These are phyloP conservation scores for Geum urbanum DNA, from an alignment of 306 rosid genomes.

Conservation along the genomic window DNA sequence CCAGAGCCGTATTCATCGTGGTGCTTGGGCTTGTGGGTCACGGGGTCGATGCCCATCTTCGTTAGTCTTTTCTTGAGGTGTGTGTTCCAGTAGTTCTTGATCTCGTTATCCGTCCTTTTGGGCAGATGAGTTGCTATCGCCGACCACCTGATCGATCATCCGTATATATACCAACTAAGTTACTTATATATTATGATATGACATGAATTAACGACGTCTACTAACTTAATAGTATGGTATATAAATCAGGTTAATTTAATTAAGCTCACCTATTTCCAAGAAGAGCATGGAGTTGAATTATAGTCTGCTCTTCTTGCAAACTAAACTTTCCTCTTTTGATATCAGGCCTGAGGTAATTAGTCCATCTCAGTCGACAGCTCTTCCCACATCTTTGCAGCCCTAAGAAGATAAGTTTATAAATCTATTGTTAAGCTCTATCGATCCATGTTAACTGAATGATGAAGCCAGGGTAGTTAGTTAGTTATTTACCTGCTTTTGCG, in stretches of 20 bases:
- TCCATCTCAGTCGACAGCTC: constrained; percentile 93
- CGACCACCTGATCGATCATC: constrained; percentile 65
- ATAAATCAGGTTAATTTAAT: no score
- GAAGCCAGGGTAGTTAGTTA: neutral
- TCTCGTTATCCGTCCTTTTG: constrained; percentile 91
- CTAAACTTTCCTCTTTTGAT: constrained; percentile 97
- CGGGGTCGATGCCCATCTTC: constrained; percentile 94
- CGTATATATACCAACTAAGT: no score
- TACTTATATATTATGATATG: no score
- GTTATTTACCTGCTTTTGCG: constrained; percentile 68
- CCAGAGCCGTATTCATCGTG: constrained; percentile 40
- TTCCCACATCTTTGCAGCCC: constrained; percentile 98
- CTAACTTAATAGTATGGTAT: neutral
- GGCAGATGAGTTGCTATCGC: constrained; percentile 94
- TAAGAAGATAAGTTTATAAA: constrained; percentile 6
- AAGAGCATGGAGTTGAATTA: constrained; percentile 97
- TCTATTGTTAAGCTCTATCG: neutral
- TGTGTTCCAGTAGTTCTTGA: constrained; percentile 96
- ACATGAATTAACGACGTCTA: no score
- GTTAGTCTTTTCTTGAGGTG: constrained; percentile 86
- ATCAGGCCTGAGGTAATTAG: constrained; percentile 92
- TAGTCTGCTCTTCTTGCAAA: constrained; percentile 93
- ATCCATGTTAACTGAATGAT: neutral
- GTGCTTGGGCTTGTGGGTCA: constrained; percentile 80
- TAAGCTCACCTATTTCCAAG: constrained; percentile 74